Base-by-base conservation (phyloP, 2,329 filamentous ascomycete genomes). In the Nemania bipapillata region DNA sequence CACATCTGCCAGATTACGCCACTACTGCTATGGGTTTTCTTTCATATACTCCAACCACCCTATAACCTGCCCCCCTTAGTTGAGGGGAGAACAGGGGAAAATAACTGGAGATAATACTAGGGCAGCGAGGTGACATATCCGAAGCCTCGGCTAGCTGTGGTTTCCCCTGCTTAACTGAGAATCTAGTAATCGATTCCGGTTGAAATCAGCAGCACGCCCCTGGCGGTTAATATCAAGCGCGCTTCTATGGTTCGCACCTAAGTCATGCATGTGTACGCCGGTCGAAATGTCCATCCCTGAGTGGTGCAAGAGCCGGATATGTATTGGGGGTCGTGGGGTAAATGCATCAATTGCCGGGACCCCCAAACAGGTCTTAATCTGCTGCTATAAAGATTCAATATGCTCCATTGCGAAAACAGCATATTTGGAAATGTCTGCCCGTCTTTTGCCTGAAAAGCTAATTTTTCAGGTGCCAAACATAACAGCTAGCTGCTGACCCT, bases 291-390 rank as follows among this genome's bases (percentile, higher is more conserved):
- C 50, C 8, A 35, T 50, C 37, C 35, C 49, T 56, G 50, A 30
- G 28, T 28, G 22, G 56, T 24, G 59, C 12, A 49, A 56, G 26
- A 63, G 58, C 57, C 64, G 58, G 50, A 30, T 30, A 65, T 54
- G 57, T n/a, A n/a, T n/a, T n/a, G n/a, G n/a, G 54, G 54, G 60
- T 68, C 70, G 73, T 72, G 74, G 74, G 73, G 73, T 74, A 72
- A 66, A 73, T 71, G 68, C 52, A 66, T 70, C 63, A 56, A 61
- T 32, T 66, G 45, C 56, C 57, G 52, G 52, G 7, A n/a, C n/a
- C 11, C 32, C 45, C 66, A 53, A 68, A 49, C 40, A n/a, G 45
- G 26, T 54, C 52, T 32, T 37, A 54, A 52, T 61, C 67, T 52
- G 49, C 28, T 22, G 4, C 35, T 68, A 68, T 68, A 70, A 55